A percentile compares a stretch with the other conserved stretches of the same genome.
Evolutionary conservation across 2,329 filamentous ascomycete species (phyloP).

Genomic region (Fusarium zealandicum): DNA sequence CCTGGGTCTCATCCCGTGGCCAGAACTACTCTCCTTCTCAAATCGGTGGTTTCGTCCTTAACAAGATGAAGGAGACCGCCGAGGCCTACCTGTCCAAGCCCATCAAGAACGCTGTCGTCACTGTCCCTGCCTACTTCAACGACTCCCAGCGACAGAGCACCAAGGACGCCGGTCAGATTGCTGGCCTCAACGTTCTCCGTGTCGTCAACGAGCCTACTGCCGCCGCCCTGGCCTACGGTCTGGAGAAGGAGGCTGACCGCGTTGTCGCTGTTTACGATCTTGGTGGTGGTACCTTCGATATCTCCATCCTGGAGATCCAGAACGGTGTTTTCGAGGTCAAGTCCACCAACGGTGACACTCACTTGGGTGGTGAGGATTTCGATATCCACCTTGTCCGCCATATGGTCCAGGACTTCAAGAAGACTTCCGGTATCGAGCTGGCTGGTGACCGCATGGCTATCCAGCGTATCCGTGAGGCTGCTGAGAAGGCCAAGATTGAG

Average conservation of each 20-base stretch:
- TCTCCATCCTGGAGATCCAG: conserved; percentile 96
- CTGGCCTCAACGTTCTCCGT: conserved; percentile 94
- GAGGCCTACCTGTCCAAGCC: conserved; percentile 90
- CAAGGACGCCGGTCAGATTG: conserved; percentile 97
- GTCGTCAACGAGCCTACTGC: conserved; percentile 98
- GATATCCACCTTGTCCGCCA: conserved; percentile 94
- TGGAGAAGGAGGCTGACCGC: conserved; percentile 91
- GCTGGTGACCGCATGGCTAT: conserved; percentile 96
- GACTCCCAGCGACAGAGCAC: conserved; percentile 97
- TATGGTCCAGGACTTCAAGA: conserved; percentile 96
- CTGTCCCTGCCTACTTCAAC: conserved; percentile 98
- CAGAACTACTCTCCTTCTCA: conserved; percentile 99
- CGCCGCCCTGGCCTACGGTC: conserved; percentile 92
- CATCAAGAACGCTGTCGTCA: conserved; percentile 95
- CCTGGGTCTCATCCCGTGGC: conserved; percentile 91
- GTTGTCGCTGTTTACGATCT: conserved; percentile 97
- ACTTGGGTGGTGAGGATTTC: conserved; percentile 98
- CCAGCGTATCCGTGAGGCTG: conserved; percentile 97
- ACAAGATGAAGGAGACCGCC: conserved; percentile 99
- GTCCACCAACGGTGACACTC: conserved; percentile 98
- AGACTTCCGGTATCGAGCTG: conserved; percentile 89
- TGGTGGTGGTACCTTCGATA: conserved; percentile 98
- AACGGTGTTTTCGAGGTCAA: conserved; percentile 99
- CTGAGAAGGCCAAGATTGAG: conserved; percentile 99
- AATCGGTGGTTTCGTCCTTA: conserved; percentile 93